Evolutionary conservation across 1,284 basidiomycete species (phyloP).

Genomic region (Moesziomyces aphidis): DNA sequence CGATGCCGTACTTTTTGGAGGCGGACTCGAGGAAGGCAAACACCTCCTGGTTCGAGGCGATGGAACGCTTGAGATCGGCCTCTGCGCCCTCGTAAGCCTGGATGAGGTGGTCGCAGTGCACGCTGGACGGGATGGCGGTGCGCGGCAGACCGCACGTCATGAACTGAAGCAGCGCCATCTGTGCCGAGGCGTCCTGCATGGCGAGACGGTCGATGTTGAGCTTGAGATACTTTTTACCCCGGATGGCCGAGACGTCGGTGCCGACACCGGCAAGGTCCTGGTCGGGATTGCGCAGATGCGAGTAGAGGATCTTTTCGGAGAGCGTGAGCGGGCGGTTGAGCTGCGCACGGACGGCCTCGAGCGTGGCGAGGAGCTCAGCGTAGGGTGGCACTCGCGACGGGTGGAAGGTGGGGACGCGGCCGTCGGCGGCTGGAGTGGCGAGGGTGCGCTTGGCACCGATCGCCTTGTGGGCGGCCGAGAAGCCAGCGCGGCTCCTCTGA

Average conservation of each 20-base stretch:
- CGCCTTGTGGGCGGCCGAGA: constrained; percentile 40
- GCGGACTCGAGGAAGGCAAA: constrained; percentile 98
- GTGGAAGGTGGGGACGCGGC: constrained; percentile 55
- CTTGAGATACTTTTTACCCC: constrained; percentile 91
- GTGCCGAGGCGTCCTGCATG: constrained; percentile 99
- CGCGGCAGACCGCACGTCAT: constrained; percentile 92
- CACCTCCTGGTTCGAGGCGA: constrained; percentile 92
- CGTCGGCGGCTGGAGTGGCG: constrained; percentile 41
- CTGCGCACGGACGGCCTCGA: constrained; percentile 78
- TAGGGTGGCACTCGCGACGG: constrained; percentile 79
- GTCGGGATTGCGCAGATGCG: constrained; percentile 85
- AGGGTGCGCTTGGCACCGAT: constrained; percentile 29
- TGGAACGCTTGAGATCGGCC: constrained; percentile 83
- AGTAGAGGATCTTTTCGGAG: constrained; percentile 97
- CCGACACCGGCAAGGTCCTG: constrained; percentile 76
- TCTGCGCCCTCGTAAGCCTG: constrained; percentile 78
- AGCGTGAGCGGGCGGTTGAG: constrained; percentile 88
- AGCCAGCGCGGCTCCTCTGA: constrained; percentile 33
- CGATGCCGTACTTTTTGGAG: constrained; percentile 87
- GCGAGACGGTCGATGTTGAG: constrained; percentile 92
- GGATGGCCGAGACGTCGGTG: constrained; percentile 71
- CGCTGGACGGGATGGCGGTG: constrained; percentile 88
- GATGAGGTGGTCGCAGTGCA: constrained; percentile 89
- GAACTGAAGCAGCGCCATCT: constrained; percentile 99
- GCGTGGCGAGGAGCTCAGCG: constrained; percentile 78